Evolutionary conservation across 495 filamentous ascomycete genomes (phyloP).

Genomic region (Jackrogersella multiformis): DNA sequence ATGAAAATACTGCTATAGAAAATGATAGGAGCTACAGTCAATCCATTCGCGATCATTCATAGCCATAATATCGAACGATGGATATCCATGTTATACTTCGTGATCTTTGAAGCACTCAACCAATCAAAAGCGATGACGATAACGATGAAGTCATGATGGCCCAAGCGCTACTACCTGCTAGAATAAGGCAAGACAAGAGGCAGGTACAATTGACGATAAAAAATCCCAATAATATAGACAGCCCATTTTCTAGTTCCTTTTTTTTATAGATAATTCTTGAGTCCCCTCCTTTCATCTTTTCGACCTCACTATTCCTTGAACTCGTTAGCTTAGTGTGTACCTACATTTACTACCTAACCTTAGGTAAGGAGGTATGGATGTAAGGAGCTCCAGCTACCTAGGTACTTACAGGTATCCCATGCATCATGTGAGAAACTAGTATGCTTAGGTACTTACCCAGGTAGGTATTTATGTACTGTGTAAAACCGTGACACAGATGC

Average conservation of each 20-base stretch:
- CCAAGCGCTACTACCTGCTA: conserved; percentile 16
- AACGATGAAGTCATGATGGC: conserved; percentile 32
- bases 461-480: too few species aligned
- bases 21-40: neutral
- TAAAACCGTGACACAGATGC: conserved; percentile 23
- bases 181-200: conserved; percentile 1
- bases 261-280: too few species aligned
- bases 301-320: too few species aligned
- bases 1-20: neutral
- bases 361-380: conserved; percentile 2
- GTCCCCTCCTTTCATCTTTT: too few species aligned
- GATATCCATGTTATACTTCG: conserved; percentile 18
- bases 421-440: conserved; percentile 17
- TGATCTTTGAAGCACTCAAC: neutral
- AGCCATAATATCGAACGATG: conserved; percentile 8
- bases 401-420: too few species aligned
- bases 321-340: too few species aligned
- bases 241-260: too few species aligned
- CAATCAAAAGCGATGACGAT: conserved; percentile 25
- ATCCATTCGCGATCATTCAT: neutral
- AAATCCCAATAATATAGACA: conserved; percentile 13
- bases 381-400: neutral
- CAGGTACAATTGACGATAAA: conserved; percentile 19
- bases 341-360: neutral
- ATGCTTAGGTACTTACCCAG: too few species aligned